Base-by-base conservation (phyloP, 768 basidiomycete genomes). In the Stropharia rugosoannulata region DNA sequence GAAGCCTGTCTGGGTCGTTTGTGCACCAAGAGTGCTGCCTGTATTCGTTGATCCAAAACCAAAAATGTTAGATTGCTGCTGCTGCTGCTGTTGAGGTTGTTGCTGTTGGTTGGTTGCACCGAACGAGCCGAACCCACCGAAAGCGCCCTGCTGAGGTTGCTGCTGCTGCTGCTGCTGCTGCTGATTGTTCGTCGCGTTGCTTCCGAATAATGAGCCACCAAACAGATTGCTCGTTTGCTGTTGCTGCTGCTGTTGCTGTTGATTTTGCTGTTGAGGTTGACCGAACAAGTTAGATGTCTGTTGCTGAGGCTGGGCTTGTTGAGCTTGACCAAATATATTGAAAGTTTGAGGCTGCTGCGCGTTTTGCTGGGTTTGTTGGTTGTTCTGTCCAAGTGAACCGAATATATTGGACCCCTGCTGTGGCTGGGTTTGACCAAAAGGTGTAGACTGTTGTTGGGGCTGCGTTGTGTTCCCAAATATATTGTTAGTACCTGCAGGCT, bases 401-500 rank as follows among this genome's bases (percentile, higher is more conserved):
- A 52, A 52, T 5, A 52, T 6, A 35, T n/a, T 61, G 57, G 51
- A n/a, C 2, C 27, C 32, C 16, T 51, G 50, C 29, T 51, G 50
- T 3, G 41, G 42, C 19, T 52, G 51, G 42, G 32, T 45, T 36
- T 44, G 41, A 29, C 41, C 51, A 35, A 40, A 12, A 9, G 51
- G 5, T 18, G 47, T 16, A 8, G 47, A 77, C 50, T 66, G 67
- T 25, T 64, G 62, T 40, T 59, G 59, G 54, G 68, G 56, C 49
- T 71, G 69, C 29, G 55, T 54, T 54, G 69, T 54, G 49, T 71
- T 68, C 41, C 75, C 75, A 64, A 78, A 77, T 7, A 70, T 45
- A 41, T 59, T 64, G 27, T 56, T 49, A 42, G 43, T 70, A 50
- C 59, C 62, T 16, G 72, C 61, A 35, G 75, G 68, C 57, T 76